Conservation (phyloP, 23 red algal species). For the Pyropia haitanensis region DNA sequence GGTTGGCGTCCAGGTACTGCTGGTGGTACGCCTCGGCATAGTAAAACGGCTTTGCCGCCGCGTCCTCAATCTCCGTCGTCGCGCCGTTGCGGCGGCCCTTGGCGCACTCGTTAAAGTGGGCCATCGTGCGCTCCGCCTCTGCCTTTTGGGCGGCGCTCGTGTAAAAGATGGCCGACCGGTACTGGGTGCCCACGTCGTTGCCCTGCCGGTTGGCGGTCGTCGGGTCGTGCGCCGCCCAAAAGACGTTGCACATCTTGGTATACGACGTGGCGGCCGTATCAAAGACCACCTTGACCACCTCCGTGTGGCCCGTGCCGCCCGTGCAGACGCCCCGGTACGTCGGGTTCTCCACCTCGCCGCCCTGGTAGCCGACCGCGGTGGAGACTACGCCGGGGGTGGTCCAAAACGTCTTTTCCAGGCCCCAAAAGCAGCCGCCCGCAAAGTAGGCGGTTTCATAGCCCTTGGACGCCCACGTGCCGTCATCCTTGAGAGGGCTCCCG, state of each 20-base stretch:
- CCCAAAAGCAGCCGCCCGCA: conserved; percentile 83
- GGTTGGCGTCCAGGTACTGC: conserved; percentile 86
- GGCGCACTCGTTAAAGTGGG: conserved; percentile 35
- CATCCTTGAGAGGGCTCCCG: too few species aligned
- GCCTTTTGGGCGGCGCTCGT: conserved; percentile 56
- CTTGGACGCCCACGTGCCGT: background rate
- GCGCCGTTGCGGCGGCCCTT: conserved; percentile 19
- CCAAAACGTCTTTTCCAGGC: conserved; percentile 81
- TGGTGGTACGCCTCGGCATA: conserved; percentile 88
- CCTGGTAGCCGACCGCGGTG: conserved; percentile 88
- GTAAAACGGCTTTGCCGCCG: conserved; percentile 26
- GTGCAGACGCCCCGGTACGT: conserved; percentile 83
- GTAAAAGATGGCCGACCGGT: conserved; percentile 80
- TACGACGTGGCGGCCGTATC: conserved; percentile 41
- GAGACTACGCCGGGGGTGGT: conserved; percentile 51
- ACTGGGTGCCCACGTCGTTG: conserved; percentile 91
- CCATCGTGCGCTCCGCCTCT: conserved; percentile 51
- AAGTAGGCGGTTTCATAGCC: conserved; percentile 24
- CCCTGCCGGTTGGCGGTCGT: conserved; percentile 86
- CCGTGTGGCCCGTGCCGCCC: conserved; percentile 71
- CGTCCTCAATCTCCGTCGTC: conserved; percentile 46
- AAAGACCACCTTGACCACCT: conserved; percentile 74
- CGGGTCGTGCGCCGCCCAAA: conserved; percentile 72
- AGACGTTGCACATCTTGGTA: conserved; percentile 66
- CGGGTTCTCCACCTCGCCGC: conserved; percentile 52